Evolutionary conservation across 2,329 filamentous ascomycete genomes (phyloP).

Genomic region (Hymenoscyphus fructigenus): DNA sequence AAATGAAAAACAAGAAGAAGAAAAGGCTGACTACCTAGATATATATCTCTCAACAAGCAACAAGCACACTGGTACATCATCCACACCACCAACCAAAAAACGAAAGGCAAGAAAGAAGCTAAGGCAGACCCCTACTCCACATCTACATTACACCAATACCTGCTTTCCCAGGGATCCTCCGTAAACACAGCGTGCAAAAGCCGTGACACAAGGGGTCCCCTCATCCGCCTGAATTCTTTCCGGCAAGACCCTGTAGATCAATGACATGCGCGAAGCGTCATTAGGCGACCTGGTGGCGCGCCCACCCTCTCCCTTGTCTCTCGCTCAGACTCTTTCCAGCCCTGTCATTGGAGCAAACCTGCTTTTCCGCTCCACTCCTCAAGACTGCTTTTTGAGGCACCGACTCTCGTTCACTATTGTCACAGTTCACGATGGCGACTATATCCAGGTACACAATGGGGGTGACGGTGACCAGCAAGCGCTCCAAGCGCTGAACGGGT

Average conservation of each 20-base stretch:
- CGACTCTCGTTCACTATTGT: too few relatives aligned
- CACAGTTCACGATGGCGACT: not conserved
- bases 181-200: not conserved
- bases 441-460: not conserved
- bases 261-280: constrained; percentile 6
- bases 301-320: not conserved
- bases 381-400: too few relatives aligned
- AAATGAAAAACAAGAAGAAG: not conserved
- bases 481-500: not conserved
- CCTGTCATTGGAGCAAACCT: not conserved
- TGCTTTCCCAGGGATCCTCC: not conserved
- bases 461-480: not conserved
- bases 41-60: not conserved
- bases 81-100: not conserved
- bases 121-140: constrained; percentile 1
- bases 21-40: not conserved
- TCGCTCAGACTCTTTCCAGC: not conserved
- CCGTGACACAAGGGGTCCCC: not conserved
- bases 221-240: not conserved
- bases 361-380: not conserved
- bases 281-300: not conserved
- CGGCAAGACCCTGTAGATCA: constrained; percentile 7
- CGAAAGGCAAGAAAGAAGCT: not conserved
- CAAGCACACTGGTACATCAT: not conserved
- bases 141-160: not conserved